Base-by-base conservation (phyloP, 805 yeast species). In the Ogataea nonfermentans region DNA sequence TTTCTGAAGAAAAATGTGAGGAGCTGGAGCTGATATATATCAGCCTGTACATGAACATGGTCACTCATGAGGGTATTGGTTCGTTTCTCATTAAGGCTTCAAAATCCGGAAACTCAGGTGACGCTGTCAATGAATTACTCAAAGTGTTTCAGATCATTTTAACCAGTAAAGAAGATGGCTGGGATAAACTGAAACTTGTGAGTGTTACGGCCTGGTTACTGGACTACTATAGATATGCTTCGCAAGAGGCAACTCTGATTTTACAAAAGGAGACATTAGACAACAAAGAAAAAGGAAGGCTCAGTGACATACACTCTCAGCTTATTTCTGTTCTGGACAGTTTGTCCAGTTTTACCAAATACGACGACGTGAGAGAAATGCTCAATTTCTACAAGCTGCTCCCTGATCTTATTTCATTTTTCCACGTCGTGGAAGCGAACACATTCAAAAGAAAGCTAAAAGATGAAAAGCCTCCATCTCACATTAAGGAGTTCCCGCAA, bases 401-500 rank as follows among this genome's bases (percentile, higher is more conserved):
- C 4, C 52, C 56, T 0, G 48, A 52, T 3, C 40, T 76, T 3
- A 52, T 73, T 4, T 44, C 54, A 0, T 53, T 76, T 9, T 62
- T 77, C 24, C 48, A 66, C 11, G 49, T 57, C 1, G 57, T 74
- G 4, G 79, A 76, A 29, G 56, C 57, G 8, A 66, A 68, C 26
- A 63, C 73, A 2, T 56, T 57, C 41, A 63, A 63, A 31, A 51
- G 51, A 29, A 64, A 57, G 32, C 52, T 59, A 49, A 71, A 64
- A 31, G 61, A 54, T 40, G 41, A 35, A 32, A 11, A 16, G 2
- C 13, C 32, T 8, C 47, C 35, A 25, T 41, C 24, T 23, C 30
- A 38, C 12, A n/a, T 28, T 8, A 56, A 66, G 15, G 49, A 61
- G 31, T 81, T 83, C 44, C 93, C 95, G 0, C 73, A 77, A 29